These are phyloP conservation scores for Aureobasidium sp. DNA, from an alignment of 2,329 filamentous ascomycete species.

Conservation along the genomic window DNA sequence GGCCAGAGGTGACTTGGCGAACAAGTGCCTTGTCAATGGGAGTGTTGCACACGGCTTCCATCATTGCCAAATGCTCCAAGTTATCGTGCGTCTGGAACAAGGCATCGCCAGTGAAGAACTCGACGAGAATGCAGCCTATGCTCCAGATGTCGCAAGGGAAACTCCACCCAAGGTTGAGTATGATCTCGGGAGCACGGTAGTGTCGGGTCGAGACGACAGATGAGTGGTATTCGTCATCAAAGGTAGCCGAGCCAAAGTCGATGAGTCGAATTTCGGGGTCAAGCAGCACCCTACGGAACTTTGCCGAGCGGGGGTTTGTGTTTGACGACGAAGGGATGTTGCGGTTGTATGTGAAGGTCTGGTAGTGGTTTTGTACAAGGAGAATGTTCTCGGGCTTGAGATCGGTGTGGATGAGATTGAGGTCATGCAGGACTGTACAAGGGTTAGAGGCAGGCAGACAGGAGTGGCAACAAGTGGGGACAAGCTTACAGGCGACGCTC, in stretches of 20 bases:
- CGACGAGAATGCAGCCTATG: slow-evolving; percentile 59
- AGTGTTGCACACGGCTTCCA: slow-evolving; percentile 53
- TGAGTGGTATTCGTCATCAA: slow-evolving; percentile 60
- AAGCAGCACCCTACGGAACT: slow-evolving; percentile 53
- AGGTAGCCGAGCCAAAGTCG: slow-evolving; percentile 59
- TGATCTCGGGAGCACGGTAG: slow-evolving; percentile 59
- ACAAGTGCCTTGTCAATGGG: slow-evolving; percentile 49
- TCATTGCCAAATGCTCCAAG: slow-evolving; percentile 60
- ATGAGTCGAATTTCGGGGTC: slow-evolving; percentile 59
- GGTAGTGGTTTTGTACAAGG: slow-evolving; percentile 54
- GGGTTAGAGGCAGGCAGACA: slow-evolving; percentile 21
- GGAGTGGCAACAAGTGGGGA: background rate
- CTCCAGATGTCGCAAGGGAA: slow-evolving; percentile 63
- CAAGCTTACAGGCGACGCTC: slow-evolving; percentile 84
- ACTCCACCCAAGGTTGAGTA: slow-evolving; percentile 58
- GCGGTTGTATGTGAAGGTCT: slow-evolving; percentile 61
- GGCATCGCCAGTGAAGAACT: slow-evolving; percentile 60
- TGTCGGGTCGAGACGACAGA: slow-evolving; percentile 59
- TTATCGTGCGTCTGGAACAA: slow-evolving; percentile 62
- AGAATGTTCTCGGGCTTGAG: slow-evolving; percentile 61
- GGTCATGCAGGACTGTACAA: slow-evolving; percentile 73
- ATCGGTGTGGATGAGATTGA: slow-evolving; percentile 92
- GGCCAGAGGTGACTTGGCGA: slow-evolving; percentile 41
- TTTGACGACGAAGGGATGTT: slow-evolving; percentile 57
- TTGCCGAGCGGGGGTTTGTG: slow-evolving; percentile 47